Evolutionary conservation across 2,329 filamentous ascomycete species (phyloP), one percentile per base, ranked within the genome.

Genomic region (Beauveria sp.): DNA sequence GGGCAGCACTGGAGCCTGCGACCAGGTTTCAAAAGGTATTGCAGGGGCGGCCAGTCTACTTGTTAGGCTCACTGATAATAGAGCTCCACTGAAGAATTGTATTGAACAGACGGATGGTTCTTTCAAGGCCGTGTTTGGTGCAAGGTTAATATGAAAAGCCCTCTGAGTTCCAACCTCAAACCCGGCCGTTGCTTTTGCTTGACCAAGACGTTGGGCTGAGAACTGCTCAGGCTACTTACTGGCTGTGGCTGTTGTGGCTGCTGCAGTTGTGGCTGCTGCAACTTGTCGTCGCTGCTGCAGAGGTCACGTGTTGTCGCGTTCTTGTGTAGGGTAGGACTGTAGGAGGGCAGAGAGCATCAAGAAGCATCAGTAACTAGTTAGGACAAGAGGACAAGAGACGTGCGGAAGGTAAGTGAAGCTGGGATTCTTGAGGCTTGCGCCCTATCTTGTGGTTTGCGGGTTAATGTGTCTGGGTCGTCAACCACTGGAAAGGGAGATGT

Each of bases 221-320:
- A 18, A 54, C 14, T 3, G 7, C 7, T 22, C 31, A 4, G 26
- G 26, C 18, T 10, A 38, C 10, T 38, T 38, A 16, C 34, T 50
- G 8, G 26, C 14, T 34, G 51, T 42, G 34, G 42, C 42, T 56
- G 10, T 9, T 6, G 24, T 45, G 26, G 24, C 53, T 45, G 2
- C 54, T 48, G 54, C 48, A 16, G 28, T 43, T 34, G n/a, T 2
- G 34, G 26, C 18, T 22, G 34, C 34, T 20, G n/a, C 6, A 38
- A 38, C 12, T 26, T 24, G n/a, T 3, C 38, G 26, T 20, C 5
- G 46, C 34, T n/a, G n/a, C 3, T 43, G 24, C 2, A 7, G 31
- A n/a, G 16, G 48, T 60, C 56, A 60, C 56, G 56, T 60, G 56
- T 9, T 22, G 18, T 43, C 56, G 38, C 48, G 38, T 34, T 24